Evolutionary conservation across 495 filamentous ascomycete genomes (phyloP).

Genomic region (Penicillium argentinense): DNA sequence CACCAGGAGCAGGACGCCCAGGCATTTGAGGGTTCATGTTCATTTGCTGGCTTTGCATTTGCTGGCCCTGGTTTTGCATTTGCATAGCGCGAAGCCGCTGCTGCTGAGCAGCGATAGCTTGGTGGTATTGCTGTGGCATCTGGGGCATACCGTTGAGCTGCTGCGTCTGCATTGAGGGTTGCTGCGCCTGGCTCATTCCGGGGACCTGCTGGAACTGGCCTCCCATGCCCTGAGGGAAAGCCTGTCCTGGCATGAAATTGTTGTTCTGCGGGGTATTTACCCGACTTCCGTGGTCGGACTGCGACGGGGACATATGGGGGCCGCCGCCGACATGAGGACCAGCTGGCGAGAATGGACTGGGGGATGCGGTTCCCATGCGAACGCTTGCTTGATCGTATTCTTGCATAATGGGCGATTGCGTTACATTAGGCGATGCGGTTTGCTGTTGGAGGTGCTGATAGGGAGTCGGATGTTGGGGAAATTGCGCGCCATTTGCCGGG

Average conservation of each 20-base stretch:
- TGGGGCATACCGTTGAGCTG: conserved; percentile 43
- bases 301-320: conserved; percentile 74
- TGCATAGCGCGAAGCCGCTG: conserved; percentile 56
- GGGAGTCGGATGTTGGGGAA: conserved; percentile 56
- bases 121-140: conserved; percentile 50
- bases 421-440: conserved; percentile 75
- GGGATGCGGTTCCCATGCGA: conserved; percentile 86
- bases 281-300: conserved; percentile 71
- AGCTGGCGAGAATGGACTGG: conserved; percentile 84
- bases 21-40: conserved; percentile 53
- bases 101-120: conserved; percentile 48
- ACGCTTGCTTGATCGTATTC: conserved; percentile 64
- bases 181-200: conserved; percentile 37
- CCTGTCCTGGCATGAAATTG: conserved; percentile 59
- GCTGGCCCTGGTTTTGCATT: conserved; percentile 48
- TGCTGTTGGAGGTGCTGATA: conserved; percentile 86
- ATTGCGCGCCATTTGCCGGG: conserved; percentile 56
- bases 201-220: conserved; percentile 52
- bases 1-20: conserved; percentile 37
- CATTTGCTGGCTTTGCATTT: conserved; percentile 57
- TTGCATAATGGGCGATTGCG: conserved; percentile 88
- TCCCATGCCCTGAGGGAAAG: conserved; percentile 58
- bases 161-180: conserved; percentile 38
- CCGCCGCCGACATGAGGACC: conserved; percentile 63
- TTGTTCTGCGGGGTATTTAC: conserved; percentile 73